Conservation (phyloP, 805 yeast species). For the Alloascoidea africana region DNA sequence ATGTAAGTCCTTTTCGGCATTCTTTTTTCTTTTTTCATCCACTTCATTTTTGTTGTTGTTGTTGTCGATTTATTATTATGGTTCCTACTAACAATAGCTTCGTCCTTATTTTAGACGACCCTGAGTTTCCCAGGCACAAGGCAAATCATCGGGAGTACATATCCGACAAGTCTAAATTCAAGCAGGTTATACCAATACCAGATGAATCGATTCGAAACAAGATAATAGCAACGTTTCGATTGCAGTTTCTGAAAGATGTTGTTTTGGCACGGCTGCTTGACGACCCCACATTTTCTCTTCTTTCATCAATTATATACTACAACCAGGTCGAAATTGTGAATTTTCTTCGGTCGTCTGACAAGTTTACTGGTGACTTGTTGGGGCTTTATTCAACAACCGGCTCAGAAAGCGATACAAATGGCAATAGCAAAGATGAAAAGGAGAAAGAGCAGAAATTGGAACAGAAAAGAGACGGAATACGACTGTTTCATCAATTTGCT, state of each 20-base stretch:
- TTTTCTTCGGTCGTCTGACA: constrained; percentile 33
- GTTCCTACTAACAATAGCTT: background rate
- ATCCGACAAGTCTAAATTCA: constrained; percentile 40
- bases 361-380: constrained; percentile 46
- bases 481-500: constrained; percentile 67
- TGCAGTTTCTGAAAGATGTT: constrained; percentile 76
- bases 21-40: background rate
- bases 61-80: no score
- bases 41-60: no score
- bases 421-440: constrained; percentile 2
- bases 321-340: constrained; percentile 57
- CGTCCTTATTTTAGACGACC: constrained; percentile 35
- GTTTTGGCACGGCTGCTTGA: constrained; percentile 72
- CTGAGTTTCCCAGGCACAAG: constrained; percentile 66
- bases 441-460: constrained; percentile 9
- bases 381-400: constrained; percentile 28
- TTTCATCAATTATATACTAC: constrained; percentile 49
- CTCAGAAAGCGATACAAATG: background rate
- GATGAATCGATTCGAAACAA: constrained; percentile 33
- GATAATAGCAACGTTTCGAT: constrained; percentile 59
- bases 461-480: constrained; percentile 53
- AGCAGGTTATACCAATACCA: constrained; percentile 53
- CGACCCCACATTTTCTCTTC: constrained; percentile 56
- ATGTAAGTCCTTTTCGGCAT: constrained; percentile 16
- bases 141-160: constrained; percentile 67